phyloP scores from a whole-genome alignment of 345 rosid genomes.

The Hibiscus mutabilis region DNA sequence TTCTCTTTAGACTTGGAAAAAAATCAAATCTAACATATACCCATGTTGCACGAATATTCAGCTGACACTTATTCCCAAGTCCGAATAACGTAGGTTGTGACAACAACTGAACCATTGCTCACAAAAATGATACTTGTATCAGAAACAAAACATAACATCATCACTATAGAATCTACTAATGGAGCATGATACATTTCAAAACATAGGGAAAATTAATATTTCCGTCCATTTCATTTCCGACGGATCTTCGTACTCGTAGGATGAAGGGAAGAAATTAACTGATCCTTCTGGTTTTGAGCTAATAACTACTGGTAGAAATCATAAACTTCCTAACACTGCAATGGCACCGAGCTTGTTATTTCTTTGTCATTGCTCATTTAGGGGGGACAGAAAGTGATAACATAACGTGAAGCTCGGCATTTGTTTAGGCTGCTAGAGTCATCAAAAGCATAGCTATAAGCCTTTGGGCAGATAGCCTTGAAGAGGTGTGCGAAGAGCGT shows the following conservation, averaged over 20 bases:
- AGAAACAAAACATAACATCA: too few species aligned
- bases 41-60: too few species aligned
- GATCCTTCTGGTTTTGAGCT: too few species aligned
- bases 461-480: conserved; percentile 88
- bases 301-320: background rate
- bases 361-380: conserved; percentile 22
- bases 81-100: too few species aligned
- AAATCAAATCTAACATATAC: too few species aligned
- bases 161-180: too few species aligned
- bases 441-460: conserved; percentile 91
- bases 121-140: too few species aligned
- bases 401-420: conserved; percentile 86
- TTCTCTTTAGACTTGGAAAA: too few species aligned
- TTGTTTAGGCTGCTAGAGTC: conserved; percentile 79
- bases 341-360: background rate
- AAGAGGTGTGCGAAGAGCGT: conserved; percentile 72
- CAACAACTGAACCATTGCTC: too few species aligned
- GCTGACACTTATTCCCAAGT: too few species aligned
- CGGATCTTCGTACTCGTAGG: background rate
- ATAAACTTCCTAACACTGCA: background rate
- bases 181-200: background rate
- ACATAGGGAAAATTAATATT: background rate
- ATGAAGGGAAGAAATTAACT: too few species aligned
- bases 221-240: background rate
- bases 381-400: conserved; percentile 92